phyloP scores from a whole-genome alignment of 192 early-diverging fungal species.

The Umbelopsis sp. region DNA sequence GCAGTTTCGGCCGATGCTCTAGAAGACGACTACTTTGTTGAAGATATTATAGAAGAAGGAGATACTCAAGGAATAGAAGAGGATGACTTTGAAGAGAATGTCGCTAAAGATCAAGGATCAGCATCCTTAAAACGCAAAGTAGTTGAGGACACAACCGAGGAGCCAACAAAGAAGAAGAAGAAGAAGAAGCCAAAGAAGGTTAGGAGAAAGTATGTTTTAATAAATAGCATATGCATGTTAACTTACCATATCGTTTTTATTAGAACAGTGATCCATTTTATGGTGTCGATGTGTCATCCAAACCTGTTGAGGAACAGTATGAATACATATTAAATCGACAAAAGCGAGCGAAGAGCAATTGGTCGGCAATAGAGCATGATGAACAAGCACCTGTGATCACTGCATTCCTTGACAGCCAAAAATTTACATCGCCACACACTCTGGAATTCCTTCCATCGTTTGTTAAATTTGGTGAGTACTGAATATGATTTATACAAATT shows the following conservation, averaged over 20 bases:
- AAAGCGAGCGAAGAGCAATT: constrained; percentile 40
- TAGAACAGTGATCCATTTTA: constrained; percentile 42
- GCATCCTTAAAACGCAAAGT: constrained; percentile 34
- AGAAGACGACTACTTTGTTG: constrained; percentile 51
- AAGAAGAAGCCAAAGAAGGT: constrained; percentile 43
- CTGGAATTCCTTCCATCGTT: constrained; percentile 49
- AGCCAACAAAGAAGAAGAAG: constrained; percentile 40
- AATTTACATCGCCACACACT: constrained; percentile 48
- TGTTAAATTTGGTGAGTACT: constrained; percentile 47
- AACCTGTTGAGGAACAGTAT: constrained; percentile 34
- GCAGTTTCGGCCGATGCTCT: constrained; percentile 47
- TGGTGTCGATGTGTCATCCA: constrained; percentile 36
- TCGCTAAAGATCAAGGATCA: constrained; percentile 19
- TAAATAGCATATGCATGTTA: background rate
- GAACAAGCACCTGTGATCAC: constrained; percentile 35
- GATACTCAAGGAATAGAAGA: constrained; percentile 31
- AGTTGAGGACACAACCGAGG: constrained; percentile 11
- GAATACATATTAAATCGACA: constrained; percentile 43
- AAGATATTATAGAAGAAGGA: constrained; percentile 40
- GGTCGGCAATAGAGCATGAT: constrained; percentile 43
- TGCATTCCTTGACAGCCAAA: constrained; percentile 42
- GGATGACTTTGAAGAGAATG: constrained; percentile 30
- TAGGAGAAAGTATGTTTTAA: background rate
- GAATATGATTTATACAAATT: background rate
- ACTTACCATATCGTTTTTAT: background rate